Percentiles rank a stretch among this genome's conserved stretches.
These are phyloP conservation scores for Lavandula angustifolia DNA, from an alignment of 257 asterid genomes.

Conservation along the genomic window DNA sequence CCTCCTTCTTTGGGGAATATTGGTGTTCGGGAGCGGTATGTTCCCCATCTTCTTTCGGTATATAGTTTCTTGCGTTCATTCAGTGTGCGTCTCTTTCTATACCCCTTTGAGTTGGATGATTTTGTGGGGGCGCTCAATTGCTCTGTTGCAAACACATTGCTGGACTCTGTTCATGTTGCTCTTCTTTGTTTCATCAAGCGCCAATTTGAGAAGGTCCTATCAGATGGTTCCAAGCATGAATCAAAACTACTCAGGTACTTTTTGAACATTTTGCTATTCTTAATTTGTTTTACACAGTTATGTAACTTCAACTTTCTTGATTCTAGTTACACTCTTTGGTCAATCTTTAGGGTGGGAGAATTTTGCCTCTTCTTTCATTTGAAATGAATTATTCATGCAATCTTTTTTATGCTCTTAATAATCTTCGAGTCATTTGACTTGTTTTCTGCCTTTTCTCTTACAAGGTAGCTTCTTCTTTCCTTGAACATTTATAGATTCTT, in stretches of 20 bases:
- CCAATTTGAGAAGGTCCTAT: slow-evolving; percentile 58
- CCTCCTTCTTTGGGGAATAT: slow-evolving; percentile 82
- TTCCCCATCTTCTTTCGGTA: slow-evolving; percentile 70
- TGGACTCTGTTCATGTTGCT: slow-evolving; percentile 83
- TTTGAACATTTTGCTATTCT: background rate
- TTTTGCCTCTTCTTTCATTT: slow-evolving; percentile 20
- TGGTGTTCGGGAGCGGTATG: slow-evolving; percentile 69
- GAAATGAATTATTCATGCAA: slow-evolving; percentile 2
- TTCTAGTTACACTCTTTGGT: slow-evolving; percentile 22
- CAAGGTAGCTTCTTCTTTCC: slow-evolving; percentile 16
- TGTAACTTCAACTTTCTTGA: background rate
- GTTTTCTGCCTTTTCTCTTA: slow-evolving; percentile 19
- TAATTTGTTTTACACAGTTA: background rate
- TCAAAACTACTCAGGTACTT: slow-evolving; percentile 70
- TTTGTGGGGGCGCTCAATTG: slow-evolving; percentile 93
- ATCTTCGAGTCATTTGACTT: background rate
- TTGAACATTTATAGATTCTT: slow-evolving; percentile 8
- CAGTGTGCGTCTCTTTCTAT: slow-evolving; percentile 63
- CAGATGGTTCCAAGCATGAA: slow-evolving; percentile 70
- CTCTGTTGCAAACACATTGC: slow-evolving; percentile 62
- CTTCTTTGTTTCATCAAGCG: slow-evolving; percentile 63
- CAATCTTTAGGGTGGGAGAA: slow-evolving; percentile 22
- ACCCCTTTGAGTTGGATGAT: slow-evolving; percentile 81
- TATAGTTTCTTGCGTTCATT: slow-evolving; percentile 73
- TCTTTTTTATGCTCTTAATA: slow-evolving; percentile 17